Evolutionary conservation across 345 rosid genomes (phyloP).

Genomic region (Cochlearia excelsa): DNA sequence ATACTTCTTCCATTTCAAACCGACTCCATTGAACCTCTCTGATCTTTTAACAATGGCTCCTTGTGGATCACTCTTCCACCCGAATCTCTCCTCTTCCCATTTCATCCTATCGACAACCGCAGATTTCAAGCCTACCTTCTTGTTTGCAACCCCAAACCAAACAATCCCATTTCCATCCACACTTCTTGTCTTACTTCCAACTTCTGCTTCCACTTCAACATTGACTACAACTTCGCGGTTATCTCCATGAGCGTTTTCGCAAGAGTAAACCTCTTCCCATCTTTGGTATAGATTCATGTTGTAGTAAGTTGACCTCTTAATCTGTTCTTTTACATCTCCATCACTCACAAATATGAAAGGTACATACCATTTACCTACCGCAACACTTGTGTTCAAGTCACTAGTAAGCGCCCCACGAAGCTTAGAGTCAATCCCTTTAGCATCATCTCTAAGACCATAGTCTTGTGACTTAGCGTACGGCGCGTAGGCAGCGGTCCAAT

Average conservation of each 20-base stretch:
- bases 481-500: constrained; percentile 43
- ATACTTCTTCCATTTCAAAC: constrained; percentile 46
- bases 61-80: constrained; percentile 39
- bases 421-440: constrained; percentile 45
- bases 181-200: neutral
- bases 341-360: constrained; percentile 67
- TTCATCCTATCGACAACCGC: constrained; percentile 49
- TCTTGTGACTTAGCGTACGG: constrained; percentile 14
- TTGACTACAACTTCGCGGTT: constrained; percentile 31
- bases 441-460: constrained; percentile 46
- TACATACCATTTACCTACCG: constrained; percentile 65
- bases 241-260: constrained; percentile 26
- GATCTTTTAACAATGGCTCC: constrained; percentile 31
- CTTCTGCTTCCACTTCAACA: constrained; percentile 38
- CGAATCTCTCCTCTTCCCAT: constrained; percentile 49
- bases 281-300: constrained; percentile 53
- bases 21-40: constrained; percentile 31
- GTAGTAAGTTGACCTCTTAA: constrained; percentile 47
- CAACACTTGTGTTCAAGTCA: constrained; percentile 21
- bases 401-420: constrained; percentile 46
- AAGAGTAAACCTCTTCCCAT: constrained; percentile 52
- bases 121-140: constrained; percentile 43
- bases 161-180: constrained; percentile 36
- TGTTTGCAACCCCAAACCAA: constrained; percentile 37
- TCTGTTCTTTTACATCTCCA: constrained; percentile 37